Percentiles rank a stretch among this genome's conserved stretches.
These are phyloP conservation scores for Adansonia grandidieri DNA, from an alignment of 441 rosid genomes.

Conservation along the genomic window DNA sequence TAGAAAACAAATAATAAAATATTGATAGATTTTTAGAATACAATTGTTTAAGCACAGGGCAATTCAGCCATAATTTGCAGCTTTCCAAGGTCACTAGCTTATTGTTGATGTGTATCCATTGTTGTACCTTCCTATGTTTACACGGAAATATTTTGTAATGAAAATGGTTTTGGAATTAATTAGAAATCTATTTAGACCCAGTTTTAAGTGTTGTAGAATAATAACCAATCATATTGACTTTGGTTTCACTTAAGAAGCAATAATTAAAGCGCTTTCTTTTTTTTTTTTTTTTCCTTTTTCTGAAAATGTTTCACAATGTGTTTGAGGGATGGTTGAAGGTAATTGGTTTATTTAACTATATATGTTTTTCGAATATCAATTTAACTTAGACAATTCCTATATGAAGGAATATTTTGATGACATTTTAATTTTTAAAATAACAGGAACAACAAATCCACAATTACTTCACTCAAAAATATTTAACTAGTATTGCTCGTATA, in stretches of 20 bases:
- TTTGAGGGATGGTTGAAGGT: too few species aligned
- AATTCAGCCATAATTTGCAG: not conserved
- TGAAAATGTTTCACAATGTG: too few species aligned
- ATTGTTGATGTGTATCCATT: not conserved
- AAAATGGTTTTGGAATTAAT: not conserved
- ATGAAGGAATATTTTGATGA: too few species aligned
- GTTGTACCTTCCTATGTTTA: not conserved
- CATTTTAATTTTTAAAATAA: too few species aligned
- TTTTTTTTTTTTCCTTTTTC: not conserved
- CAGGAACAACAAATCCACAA: too few species aligned
- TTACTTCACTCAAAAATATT: too few species aligned
- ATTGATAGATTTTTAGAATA: not conserved
- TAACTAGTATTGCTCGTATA: too few species aligned
- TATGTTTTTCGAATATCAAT: too few species aligned
- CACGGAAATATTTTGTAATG: not conserved
- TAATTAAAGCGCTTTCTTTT: not conserved
- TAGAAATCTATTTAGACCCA: not conserved
- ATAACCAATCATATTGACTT: not conserved
- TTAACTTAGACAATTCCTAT: too few species aligned
- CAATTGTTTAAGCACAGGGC: not conserved
- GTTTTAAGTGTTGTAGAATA: not conserved
- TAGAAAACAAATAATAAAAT: too few species aligned
- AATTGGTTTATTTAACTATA: too few species aligned
- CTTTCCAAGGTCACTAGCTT: not conserved
- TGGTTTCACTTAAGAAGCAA: conserved; percentile 9